A percentile compares a stretch with the other conserved stretches of the same genome.
Evolutionary conservation across 805 yeast species (phyloP).

Genomic region (Henningerozyma blattae): DNA sequence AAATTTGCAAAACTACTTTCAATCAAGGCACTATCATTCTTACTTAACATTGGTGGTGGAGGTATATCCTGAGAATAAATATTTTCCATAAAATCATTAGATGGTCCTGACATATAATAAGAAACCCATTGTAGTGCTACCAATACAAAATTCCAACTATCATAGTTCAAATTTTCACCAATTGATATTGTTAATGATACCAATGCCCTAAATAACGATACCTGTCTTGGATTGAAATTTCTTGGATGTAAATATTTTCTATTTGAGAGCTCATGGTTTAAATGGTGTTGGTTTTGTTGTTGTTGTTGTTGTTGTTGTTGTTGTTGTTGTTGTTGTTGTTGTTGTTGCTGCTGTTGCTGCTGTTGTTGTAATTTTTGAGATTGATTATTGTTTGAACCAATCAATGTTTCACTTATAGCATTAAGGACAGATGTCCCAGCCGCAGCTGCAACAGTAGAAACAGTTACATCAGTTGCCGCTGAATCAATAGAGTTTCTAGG

Average conservation of each 20-base stretch:
- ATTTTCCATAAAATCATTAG: slow-evolving; percentile 27
- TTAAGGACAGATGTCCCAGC: slow-evolving; percentile 12
- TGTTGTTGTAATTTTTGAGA: not conserved
- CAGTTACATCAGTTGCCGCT: slow-evolving; percentile 1
- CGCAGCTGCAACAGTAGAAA: too few relatives aligned
- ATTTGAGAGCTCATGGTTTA: slow-evolving; percentile 2
- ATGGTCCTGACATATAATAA: slow-evolving; percentile 54
- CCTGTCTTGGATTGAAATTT: slow-evolving; percentile 50
- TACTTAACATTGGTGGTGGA: slow-evolving; percentile 29
- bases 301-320: too few relatives aligned
- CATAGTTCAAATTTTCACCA: slow-evolving; percentile 53
- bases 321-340: not conserved
- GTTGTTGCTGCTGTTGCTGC: slow-evolving; percentile 1
- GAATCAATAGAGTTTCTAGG: not conserved
- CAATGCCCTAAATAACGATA: slow-evolving; percentile 67
- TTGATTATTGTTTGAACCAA: slow-evolving; percentile 5
- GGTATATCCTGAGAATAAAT: slow-evolving; percentile 30
- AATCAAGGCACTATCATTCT: slow-evolving; percentile 38
- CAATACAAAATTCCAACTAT: slow-evolving; percentile 53
- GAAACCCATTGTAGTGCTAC: slow-evolving; percentile 71
- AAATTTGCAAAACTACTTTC: slow-evolving; percentile 48
- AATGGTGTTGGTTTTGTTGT: too few relatives aligned
- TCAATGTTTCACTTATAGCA: slow-evolving; percentile 14
- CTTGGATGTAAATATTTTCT: slow-evolving; percentile 27
- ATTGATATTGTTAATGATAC: slow-evolving; percentile 65